phyloP scores from a whole-genome alignment of 2,329 filamentous ascomycete genomes.

The Colletotrichum sp. region DNA sequence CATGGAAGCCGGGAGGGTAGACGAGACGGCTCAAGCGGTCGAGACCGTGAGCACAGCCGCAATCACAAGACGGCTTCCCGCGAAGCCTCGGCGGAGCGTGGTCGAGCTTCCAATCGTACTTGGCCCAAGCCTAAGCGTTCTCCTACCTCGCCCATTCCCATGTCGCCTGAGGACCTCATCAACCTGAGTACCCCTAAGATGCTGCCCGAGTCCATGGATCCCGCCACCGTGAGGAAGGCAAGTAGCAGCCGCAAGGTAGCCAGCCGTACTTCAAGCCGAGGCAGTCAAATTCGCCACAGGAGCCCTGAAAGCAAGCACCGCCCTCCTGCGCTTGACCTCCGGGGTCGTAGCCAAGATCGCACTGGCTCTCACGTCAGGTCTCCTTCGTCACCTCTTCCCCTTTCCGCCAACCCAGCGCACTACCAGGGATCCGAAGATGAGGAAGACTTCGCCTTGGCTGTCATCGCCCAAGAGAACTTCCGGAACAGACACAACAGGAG shows the following conservation, averaged over 20 bases:
- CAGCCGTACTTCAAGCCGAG: conserved; percentile 56
- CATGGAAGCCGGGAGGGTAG: conserved; percentile 57
- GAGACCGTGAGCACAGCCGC: conserved; percentile 51
- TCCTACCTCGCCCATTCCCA: conserved; percentile 89
- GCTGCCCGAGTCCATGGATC: conserved; percentile 35
- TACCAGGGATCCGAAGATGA: conserved; percentile 69
- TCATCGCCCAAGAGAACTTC: conserved; percentile 61
- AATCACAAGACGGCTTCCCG: conserved; percentile 56
- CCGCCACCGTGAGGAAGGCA: conserved; percentile 50
- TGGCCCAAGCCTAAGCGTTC: conserved; percentile 81
- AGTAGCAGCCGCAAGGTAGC: conserved; percentile 35
- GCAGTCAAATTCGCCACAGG: conserved; percentile 41
- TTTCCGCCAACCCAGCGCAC: conserved; percentile 64
- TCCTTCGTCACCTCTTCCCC: conserved; percentile 80
- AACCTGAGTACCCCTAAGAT: conserved; percentile 59
- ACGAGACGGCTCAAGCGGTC: conserved; percentile 40
- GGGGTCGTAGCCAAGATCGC: conserved; percentile 68
- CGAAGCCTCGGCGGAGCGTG: conserved; percentile 73
- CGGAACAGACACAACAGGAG: conserved; percentile 60
- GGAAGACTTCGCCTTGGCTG: conserved; percentile 59
- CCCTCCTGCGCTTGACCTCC: conserved; percentile 50
- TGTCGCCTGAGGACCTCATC: conserved; percentile 87
- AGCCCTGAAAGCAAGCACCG: conserved; percentile 51
- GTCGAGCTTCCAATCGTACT: conserved; percentile 67
- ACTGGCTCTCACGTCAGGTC: conserved; percentile 68